These are phyloP conservation scores for Fusarium stilboides DNA, from an alignment of 2,329 filamentous ascomycete genomes.

Conservation along the genomic window DNA sequence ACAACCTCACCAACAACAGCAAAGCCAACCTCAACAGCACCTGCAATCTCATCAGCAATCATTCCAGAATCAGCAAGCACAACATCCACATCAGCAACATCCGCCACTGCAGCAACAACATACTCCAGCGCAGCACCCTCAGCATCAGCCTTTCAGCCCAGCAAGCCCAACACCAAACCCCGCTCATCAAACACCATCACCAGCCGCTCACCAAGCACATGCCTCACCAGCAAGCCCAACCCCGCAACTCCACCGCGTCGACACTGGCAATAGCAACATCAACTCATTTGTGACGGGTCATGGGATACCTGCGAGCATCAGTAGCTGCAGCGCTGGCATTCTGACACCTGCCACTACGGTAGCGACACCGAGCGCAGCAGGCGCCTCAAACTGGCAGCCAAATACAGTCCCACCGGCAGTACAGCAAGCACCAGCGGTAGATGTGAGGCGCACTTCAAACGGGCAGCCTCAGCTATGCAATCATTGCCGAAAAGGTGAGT, in stretches of 20 bases:
- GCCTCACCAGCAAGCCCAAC: conserved; percentile 1
- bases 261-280: conserved; percentile 19
- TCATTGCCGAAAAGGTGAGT: conserved; percentile 45
- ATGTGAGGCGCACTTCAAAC: conserved; percentile 20
- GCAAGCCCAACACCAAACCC: conserved; percentile 12
- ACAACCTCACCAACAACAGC: conserved; percentile 1
- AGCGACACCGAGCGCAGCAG: conserved; percentile 14
- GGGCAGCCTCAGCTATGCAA: conserved; percentile 27
- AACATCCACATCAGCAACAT: background rate
- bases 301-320: conserved; percentile 30
- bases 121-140: conserved; percentile 2
- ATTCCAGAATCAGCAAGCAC: background rate
- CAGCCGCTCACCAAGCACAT: conserved; percentile 10
- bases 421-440: conserved; percentile 7
- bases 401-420: background rate
- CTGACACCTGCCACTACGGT: conserved; percentile 25
- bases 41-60: background rate
- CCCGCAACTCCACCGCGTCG: conserved; percentile 10
- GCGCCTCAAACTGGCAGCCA: conserved; percentile 26
- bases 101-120: conserved; percentile 15
- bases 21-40: background rate
- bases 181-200: conserved; percentile 9
- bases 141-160: conserved; percentile 10
- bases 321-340: conserved; percentile 25
- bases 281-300: conserved; percentile 9